phyloP scores from a whole-genome alignment of 177 flowering plant species.

The Vitis hybrid region DNA sequence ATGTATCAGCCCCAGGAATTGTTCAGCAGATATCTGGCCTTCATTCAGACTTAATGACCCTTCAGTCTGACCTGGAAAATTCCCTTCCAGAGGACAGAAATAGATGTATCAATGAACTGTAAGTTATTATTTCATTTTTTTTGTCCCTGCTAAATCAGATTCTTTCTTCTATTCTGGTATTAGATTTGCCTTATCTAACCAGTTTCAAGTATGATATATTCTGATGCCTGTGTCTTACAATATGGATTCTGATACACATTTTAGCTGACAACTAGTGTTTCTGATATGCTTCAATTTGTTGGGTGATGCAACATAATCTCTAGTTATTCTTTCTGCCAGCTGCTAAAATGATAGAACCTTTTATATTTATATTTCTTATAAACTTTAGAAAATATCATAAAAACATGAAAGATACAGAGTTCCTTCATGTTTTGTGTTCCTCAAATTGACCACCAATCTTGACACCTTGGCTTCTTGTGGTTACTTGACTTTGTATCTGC shows the following conservation, averaged over 20 bases:
- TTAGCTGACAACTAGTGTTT: neutral
- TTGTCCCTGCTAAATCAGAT: neutral
- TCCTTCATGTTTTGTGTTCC: neutral
- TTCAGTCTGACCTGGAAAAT: slow-evolving; percentile 84
- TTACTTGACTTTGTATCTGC: neutral
- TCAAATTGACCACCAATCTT: neutral
- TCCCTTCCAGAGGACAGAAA: slow-evolving; percentile 86
- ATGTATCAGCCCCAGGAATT: slow-evolving; percentile 96
- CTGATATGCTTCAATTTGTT: neutral
- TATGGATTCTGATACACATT: neutral
- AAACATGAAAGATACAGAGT: neutral
- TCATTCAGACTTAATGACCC: slow-evolving; percentile 71
- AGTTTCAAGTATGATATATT: neutral
- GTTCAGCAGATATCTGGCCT: slow-evolving; percentile 85
- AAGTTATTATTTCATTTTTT: slow-evolving; percentile 29
- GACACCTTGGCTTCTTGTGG: neutral
- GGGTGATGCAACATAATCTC: neutral
- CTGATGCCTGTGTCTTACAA: neutral
- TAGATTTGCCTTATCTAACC: neutral
- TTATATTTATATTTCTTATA: neutral
- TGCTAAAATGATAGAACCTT: neutral
- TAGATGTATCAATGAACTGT: slow-evolving; percentile 92
- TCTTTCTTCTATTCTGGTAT: neutral
- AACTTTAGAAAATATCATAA: neutral
- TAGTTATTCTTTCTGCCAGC: neutral